A percentile compares a stretch with the other conserved stretches of the same genome.
These are phyloP conservation scores for Populus pruinosa DNA, from an alignment of 345 rosid species.

Conservation along the genomic window DNA sequence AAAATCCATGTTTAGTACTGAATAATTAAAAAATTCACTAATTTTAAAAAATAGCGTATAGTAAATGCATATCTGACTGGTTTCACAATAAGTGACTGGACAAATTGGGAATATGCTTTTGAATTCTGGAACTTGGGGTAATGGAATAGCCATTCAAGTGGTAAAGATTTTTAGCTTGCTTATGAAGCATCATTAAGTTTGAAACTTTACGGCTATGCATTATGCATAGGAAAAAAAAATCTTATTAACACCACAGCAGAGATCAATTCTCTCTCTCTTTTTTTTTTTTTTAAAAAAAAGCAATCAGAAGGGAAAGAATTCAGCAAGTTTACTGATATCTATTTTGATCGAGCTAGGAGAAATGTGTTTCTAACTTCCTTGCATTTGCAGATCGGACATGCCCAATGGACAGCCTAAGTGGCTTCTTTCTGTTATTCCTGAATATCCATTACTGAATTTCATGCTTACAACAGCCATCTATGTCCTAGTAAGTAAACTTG, in stretches of 20 bases:
- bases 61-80: not conserved
- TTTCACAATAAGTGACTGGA: not conserved
- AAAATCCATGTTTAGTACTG: not conserved
- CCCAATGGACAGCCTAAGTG: conserved; percentile 98
- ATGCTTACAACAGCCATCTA: conserved; percentile 93
- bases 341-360: not conserved
- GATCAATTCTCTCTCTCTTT: not conserved
- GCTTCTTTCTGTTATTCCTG: conserved; percentile 90
- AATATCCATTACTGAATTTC: conserved; percentile 85
- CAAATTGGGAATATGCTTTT: not conserved
- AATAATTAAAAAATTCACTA: not conserved
- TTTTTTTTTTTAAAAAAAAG: not conserved
- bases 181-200: not conserved
- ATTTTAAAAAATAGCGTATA: not conserved
- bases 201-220: not conserved
- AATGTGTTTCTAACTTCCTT: conserved; percentile 3
- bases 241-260: not conserved
- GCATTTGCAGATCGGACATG: conserved; percentile 58
- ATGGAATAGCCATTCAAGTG: not conserved
- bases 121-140: not conserved
- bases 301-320: not conserved
- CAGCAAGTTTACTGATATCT: not conserved
- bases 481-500: conserved; percentile 52
- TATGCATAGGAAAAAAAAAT: not conserved
- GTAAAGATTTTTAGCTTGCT: not conserved